phyloP scores from a whole-genome alignment of 2,329 filamentous ascomycete species.

The Aspergillus luchuensis region DNA sequence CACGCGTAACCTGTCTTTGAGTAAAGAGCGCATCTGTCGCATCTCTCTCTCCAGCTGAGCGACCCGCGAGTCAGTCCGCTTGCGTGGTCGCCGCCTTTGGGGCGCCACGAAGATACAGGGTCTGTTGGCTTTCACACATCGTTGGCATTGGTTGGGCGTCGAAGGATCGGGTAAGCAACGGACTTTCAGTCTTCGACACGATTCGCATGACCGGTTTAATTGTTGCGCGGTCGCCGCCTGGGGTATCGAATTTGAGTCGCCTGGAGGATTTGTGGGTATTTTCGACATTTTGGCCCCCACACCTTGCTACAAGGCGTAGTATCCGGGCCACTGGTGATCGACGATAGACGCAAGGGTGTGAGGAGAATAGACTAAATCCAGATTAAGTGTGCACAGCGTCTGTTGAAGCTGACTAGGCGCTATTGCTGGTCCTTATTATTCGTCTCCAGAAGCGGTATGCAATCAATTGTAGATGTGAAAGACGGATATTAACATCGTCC shows the following conservation, averaged over 20 bases:
- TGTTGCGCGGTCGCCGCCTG: conserved; percentile 28
- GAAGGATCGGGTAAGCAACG: conserved; percentile 37
- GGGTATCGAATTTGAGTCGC: conserved; percentile 23
- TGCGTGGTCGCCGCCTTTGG: conserved; percentile 39
- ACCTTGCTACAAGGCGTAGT: neutral
- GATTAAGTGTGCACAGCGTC: neutral
- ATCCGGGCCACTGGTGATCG: conserved; percentile 3
- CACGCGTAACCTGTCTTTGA: conserved; percentile 34
- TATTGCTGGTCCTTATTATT: neutral
- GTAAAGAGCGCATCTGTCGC: conserved; percentile 40
- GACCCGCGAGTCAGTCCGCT: conserved; percentile 40
- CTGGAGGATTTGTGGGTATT: conserved; percentile 23
- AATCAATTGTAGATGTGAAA: neutral
- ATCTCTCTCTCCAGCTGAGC: conserved; percentile 42
- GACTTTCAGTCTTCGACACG: conserved; percentile 40
- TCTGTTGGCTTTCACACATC: conserved; percentile 39
- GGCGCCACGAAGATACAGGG: conserved; percentile 40
- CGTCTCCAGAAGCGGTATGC: neutral
- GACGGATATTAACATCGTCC: neutral
- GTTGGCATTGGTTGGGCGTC: conserved; percentile 38
- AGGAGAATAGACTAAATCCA: neutral
- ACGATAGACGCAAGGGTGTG: neutral
- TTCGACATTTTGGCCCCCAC: conserved; percentile 27
- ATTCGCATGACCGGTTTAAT: conserved; percentile 42
- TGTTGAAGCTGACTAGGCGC: neutral